These are phyloP conservation scores for Pulveroboletus sp. DNA, from an alignment of 768 basidiomycete species.

Conservation along the genomic window DNA sequence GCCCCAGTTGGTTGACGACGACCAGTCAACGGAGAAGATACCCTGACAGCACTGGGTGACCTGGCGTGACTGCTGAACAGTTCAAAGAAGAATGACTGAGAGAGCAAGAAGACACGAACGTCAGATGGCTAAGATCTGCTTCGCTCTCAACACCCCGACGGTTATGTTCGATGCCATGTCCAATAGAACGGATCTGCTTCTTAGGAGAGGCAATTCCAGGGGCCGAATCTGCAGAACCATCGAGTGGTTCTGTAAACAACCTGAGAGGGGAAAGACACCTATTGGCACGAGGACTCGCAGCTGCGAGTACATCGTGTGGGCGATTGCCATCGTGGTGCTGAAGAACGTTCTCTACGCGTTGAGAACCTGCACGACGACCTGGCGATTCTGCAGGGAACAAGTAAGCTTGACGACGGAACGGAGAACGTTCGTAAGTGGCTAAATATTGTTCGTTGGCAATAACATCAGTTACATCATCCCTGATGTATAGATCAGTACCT, in stretches of 20 bases:
- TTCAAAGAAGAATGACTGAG: slow-evolving; percentile 4
- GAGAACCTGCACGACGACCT: slow-evolving; percentile 2
- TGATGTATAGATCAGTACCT: slow-evolving; percentile 2
- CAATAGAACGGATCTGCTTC: background rate
- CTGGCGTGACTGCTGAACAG: slow-evolving; percentile 2
- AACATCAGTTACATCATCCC: background rate
- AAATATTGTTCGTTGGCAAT: background rate
- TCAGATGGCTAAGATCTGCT: background rate
- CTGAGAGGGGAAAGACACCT: slow-evolving; percentile 16
- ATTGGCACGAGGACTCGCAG: background rate
- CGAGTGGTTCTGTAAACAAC: slow-evolving; percentile 9
- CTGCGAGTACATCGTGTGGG: background rate
- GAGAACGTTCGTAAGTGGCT: background rate
- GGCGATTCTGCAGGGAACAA: background rate
- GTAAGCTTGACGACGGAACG: background rate
- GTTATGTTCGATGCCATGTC: background rate
- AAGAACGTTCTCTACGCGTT: background rate
- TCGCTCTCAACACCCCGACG: slow-evolving; percentile 5
- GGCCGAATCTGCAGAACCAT: background rate
- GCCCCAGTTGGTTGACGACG: background rate
- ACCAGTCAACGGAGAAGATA: slow-evolving; percentile 13
- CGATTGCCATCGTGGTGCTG: background rate
- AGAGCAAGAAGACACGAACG: slow-evolving; percentile 7
- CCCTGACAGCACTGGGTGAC: background rate
- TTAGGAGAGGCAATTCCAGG: background rate